These are phyloP conservation scores for Chloromonas sp. DNA, from an alignment of 163 green algal genomes.

Conservation along the genomic window DNA sequence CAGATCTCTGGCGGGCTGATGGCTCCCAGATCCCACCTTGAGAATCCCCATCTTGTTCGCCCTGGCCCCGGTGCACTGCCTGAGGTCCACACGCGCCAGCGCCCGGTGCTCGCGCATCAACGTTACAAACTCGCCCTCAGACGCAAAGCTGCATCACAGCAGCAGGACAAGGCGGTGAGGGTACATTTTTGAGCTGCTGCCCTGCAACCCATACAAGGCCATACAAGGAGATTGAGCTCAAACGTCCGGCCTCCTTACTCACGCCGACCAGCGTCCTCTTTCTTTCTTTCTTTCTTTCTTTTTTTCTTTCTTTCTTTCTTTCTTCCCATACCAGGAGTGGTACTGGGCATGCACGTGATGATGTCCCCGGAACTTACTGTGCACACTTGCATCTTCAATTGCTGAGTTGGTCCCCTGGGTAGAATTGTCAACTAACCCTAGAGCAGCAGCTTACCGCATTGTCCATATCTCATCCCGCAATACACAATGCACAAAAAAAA, in stretches of 20 bases:
- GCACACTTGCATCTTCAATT: too few relatives aligned
- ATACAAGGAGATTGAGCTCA: neutral
- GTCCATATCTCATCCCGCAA: neutral
- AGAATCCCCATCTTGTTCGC: slow-evolving; percentile 28
- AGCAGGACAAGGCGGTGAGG: neutral
- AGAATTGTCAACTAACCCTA: too few relatives aligned
- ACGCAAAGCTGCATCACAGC: neutral
- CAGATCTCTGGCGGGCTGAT: too few relatives aligned
- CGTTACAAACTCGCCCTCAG: slow-evolving; percentile 9
- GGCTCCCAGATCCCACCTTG: slow-evolving; percentile 12
- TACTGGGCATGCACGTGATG: neutral
- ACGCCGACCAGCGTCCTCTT: too few relatives aligned
- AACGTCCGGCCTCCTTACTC: too few relatives aligned
- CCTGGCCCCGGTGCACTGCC: slow-evolving; percentile 8
- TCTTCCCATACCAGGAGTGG: neutral
- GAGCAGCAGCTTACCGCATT: too few relatives aligned
- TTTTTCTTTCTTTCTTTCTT: too few relatives aligned
- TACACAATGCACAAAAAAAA: too few relatives aligned
- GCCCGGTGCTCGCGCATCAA: slow-evolving; percentile 29
- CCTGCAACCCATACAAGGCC: neutral
- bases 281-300: too few relatives aligned
- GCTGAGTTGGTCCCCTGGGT: too few relatives aligned
- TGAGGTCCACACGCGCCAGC: slow-evolving; percentile 32
- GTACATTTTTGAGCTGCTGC: neutral
- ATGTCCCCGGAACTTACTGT: too few relatives aligned